A percentile compares a stretch with the other conserved stretches of the same genome.
phyloP scores from a whole-genome alignment of 768 basidiomycete genomes.

The Leucosporidium creatinivorum region DNA sequence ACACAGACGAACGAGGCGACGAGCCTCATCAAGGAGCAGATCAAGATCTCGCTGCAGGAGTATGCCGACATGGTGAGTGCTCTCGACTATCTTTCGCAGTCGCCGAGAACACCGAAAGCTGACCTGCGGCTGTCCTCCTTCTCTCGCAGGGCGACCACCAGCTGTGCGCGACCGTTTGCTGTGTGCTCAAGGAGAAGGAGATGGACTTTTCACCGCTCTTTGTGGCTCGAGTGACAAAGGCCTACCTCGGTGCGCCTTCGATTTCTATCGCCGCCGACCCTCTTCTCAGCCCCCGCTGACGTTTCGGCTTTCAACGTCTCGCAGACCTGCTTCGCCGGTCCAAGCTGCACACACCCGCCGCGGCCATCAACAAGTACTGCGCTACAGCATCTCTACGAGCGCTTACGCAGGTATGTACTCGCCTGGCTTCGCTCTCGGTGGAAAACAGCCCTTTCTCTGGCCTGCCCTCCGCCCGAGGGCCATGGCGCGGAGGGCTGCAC shows the following conservation, averaged over 20 bases:
- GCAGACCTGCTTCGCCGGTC: constrained; percentile 24
- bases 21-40: constrained; percentile 19
- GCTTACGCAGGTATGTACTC: constrained; percentile 9
- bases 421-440: too few species aligned
- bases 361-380: constrained; percentile 24
- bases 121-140: neutral
- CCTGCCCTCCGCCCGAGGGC: neutral
- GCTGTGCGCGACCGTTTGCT: constrained; percentile 20
- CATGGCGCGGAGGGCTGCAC: neutral
- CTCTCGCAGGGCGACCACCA: constrained; percentile 23
- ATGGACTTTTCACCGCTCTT: constrained; percentile 15
- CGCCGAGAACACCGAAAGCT: too few species aligned
- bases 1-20: neutral
- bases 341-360: constrained; percentile 20
- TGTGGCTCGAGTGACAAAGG: constrained; percentile 19
- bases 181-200: constrained; percentile 9
- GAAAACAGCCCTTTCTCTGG: too few species aligned
- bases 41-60: constrained; percentile 12
- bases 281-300: neutral
- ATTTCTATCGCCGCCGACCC: neutral
- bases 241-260: constrained; percentile 18
- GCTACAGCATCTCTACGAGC: constrained; percentile 1
- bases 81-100: neutral
- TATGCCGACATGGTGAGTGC: constrained; percentile 26
- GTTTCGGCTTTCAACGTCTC: neutral